Percentiles rank a stretch among this genome's conserved stretches.
phyloP scores from a whole-genome alignment of 2,329 filamentous ascomycete genomes.

The Xylariaceae sp. region DNA sequence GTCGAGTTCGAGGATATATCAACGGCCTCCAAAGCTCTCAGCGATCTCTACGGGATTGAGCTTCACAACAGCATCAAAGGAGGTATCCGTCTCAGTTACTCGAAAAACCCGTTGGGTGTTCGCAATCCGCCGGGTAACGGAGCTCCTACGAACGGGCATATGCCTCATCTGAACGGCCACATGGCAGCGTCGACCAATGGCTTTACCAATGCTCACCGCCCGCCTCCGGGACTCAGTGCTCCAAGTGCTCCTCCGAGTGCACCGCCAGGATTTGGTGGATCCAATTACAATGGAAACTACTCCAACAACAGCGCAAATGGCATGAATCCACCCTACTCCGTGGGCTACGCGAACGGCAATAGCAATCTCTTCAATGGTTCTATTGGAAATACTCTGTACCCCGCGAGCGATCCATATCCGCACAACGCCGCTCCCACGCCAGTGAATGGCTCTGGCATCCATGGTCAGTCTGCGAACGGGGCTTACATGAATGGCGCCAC shows the following conservation, averaged over 20 bases:
- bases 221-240: constrained; percentile 75
- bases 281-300: constrained; percentile 19
- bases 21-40: constrained; percentile 85
- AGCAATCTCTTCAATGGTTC: constrained; percentile 10
- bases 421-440: too few species aligned
- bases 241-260: constrained; percentile 36
- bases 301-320: constrained; percentile 21
- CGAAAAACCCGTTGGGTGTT: constrained; percentile 93
- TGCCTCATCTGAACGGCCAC: constrained; percentile 59
- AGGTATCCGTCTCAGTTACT: constrained; percentile 92
- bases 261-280: constrained; percentile 63
- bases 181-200: constrained; percentile 52
- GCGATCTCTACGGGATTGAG: constrained; percentile 82
- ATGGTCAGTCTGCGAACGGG: too few species aligned
- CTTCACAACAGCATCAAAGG: constrained; percentile 92
- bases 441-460: too few species aligned
- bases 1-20: constrained; percentile 96
- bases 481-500: too few species aligned
- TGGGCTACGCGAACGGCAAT: constrained; percentile 20
- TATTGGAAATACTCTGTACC: too few species aligned
- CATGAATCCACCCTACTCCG: constrained; percentile 23
- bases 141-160: constrained; percentile 36
- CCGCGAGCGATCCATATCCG: too few species aligned
- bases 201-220: constrained; percentile 69
- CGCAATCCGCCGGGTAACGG: constrained; percentile 57